Evolutionary conservation across 768 basidiomycete species (phyloP), one percentile per base, ranked within the genome.

Genomic region (Clavaria fumosa): DNA sequence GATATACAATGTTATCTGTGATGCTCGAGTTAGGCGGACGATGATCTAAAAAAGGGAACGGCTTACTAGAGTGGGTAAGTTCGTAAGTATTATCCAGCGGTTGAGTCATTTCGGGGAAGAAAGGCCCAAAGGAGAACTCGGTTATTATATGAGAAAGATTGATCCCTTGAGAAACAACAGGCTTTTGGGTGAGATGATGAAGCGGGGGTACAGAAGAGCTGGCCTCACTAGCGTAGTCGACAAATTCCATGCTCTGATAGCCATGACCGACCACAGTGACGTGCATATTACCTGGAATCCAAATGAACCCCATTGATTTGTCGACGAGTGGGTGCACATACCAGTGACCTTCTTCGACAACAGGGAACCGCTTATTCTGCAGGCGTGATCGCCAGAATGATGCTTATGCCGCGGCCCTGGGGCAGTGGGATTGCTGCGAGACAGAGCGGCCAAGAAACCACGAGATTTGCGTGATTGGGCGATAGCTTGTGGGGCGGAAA

Each of bases 91-190:
- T 76, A 51, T 97, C 93, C 27, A 99, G 69, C 1, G 93, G 93
- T 53, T 99, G 93, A 1, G 75, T 71, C 35, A 99, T 97, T 31
- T 89, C 81, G 2, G 93, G 93, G 64, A 95, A 96, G 62, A 81
- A 78, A 2, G 90, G 84, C 1, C 93, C 93, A 45, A 97, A 97
- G 0, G 90, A 95, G 53, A 96, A 95, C 56, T 99, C 93, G 37
- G 78, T 78, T 50, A 97, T 90, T 44, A 95, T 76, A 62, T 97
- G 93, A 2, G 86, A 89, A 23, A 99, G 69, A 51, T 99, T 99
- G 86, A 96, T 90, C 47, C 78, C 89, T 93, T 33, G 7, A 34
- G 0, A 34, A 26, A 21, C 5, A 27, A 5, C 37, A 9, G 9
- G 17, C 27, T 15, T 24, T 19, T 17, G n/a, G 20, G 9, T n/a